Evolutionary conservation across 2,329 filamentous ascomycete species (phyloP), one percentile per base, ranked within the genome.

Genomic region (Pleomassaria siparia): DNA sequence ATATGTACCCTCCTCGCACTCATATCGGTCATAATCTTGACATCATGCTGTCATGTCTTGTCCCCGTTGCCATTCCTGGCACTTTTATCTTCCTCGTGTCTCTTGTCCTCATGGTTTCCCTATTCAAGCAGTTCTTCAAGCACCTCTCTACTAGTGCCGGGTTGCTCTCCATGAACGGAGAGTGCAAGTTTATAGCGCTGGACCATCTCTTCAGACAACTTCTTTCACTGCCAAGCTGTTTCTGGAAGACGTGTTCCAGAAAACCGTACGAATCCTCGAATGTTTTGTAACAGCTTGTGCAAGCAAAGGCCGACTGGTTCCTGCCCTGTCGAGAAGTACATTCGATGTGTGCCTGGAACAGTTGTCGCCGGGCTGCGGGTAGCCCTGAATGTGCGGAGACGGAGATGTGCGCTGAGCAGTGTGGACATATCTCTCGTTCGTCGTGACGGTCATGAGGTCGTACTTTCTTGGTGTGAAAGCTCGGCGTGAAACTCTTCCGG

Each of bases 211-310:
- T 54, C 37, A 63, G 46, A 42, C 66, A 70, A 39, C 63, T 67
- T 8, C 55, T 42, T 8, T 66, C 64, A 36, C 62, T 66, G 4
- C 64, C 62, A 29, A 63, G 63, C 29, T 67, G 60, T 43, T 63
- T 67, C 46, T 69, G 66, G 42, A 66, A 69, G 2, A 62, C 48
- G 32, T 70, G 66, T 21, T 70, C 66, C 2, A 70, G 56, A 47
- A 68, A 70, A 13, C 60, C 64, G 46, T 69, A 70, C 10, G 64
- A 67, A 25, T 68, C 64, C 20, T 62, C 54, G 15, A 69, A 68
- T 1, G 53, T 60, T 43, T 70, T 70, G 56, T 70, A 66, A 47
- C 66, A 70, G 49, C 64, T 62, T 12, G 56, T 62, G 46, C 66
- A 70, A 1, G 66, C 66, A 36, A 64, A 70, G 7, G 49, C 64